Conservation (phyloP, 2,329 filamentous ascomycete species). For the Trichophyton schoenleinii region DNA sequence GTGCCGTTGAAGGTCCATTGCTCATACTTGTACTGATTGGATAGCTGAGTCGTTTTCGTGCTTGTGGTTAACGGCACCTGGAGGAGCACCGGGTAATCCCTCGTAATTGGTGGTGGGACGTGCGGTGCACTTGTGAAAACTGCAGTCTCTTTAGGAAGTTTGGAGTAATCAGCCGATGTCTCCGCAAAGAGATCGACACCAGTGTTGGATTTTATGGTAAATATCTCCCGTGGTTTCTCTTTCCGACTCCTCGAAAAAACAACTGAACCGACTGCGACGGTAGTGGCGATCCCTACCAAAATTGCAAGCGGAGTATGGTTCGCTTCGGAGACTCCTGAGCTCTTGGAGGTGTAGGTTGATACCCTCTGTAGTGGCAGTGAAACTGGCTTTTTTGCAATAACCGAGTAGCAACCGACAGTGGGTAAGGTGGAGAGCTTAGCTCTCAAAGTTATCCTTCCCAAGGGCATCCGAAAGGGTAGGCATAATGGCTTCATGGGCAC, state of each 20-base stretch:
- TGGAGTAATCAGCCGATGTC: slow-evolving; percentile 9
- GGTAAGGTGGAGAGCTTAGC: not conserved
- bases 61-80: slow-evolving; percentile 20
- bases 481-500: not conserved
- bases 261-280: not conserved
- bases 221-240: slow-evolving; percentile 5
- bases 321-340: not conserved
- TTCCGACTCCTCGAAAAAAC: not conserved
- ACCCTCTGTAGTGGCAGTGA: not conserved
- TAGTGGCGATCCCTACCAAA: not conserved
- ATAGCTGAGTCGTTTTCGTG: slow-evolving; percentile 21
- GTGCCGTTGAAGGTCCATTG: slow-evolving; percentile 26
- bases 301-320: slow-evolving; percentile 5
- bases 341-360: slow-evolving; percentile 7
- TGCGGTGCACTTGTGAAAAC: slow-evolving; percentile 20
- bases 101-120: slow-evolving; percentile 22
- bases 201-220: not conserved
- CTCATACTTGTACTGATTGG: slow-evolving; percentile 26
- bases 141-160: slow-evolving; percentile 21
- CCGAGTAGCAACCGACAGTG: not conserved
- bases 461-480: not conserved
- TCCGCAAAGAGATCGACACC: slow-evolving; percentile 4
- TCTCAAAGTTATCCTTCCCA: not conserved
- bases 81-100: slow-evolving; percentile 22
- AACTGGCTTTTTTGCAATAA: too few relatives aligned